Evolutionary conservation across 2,329 filamentous ascomycete genomes (phyloP), one percentile per base, ranked within the genome.

Genomic region (Elsinoe necatrix): DNA sequence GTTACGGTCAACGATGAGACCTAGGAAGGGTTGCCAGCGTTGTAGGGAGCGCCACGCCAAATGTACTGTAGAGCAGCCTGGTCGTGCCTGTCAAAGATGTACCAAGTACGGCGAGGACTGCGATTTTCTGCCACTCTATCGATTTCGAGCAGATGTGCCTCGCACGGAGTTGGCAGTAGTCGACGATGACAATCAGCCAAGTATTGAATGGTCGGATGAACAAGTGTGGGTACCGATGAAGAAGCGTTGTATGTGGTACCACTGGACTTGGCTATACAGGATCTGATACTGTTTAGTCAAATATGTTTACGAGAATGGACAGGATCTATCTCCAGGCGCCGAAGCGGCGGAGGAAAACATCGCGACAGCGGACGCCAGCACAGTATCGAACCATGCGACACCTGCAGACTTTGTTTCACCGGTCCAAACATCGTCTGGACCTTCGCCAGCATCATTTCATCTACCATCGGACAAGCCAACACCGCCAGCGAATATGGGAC

Each of bases 11-110:
- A 34, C 27, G 3, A 63, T 64, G 62, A 58, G 62, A 43, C 60
- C 58, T 37, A 60, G 61, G 16, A 63, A 62, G 58, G 63, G 63
- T 18, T 65, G 63, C 50, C 55, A 60, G 48, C 58, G 50, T 14
- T 64, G 63, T 43, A 59, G 63, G n/a, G 56, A 61, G 41, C 54
- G 61, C 20, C 63, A 65, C 41, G 54, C 63, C 21, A 63, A 62
- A 51, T 65, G 63, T 54, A 56, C 61, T 11, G 59, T 58, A 2
- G 58, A 62, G 35, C 25, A 58, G 12, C 62, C 59, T 20, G 57
- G 56, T 18, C 21, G 47, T 16, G 29, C 54, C 11, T 65, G 63
- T 52, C 59, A 57, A 18, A 50, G 62, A 23, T 65, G 63, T 45
- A 42, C 61, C 11, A 61, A 65, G 37, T 52, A 54, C 20, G 56